Percentiles rank a stretch among this genome's conserved stretches.
Conservation (phyloP, 179 eudicot genomes). For the Sideroxylon spinosum region DNA sequence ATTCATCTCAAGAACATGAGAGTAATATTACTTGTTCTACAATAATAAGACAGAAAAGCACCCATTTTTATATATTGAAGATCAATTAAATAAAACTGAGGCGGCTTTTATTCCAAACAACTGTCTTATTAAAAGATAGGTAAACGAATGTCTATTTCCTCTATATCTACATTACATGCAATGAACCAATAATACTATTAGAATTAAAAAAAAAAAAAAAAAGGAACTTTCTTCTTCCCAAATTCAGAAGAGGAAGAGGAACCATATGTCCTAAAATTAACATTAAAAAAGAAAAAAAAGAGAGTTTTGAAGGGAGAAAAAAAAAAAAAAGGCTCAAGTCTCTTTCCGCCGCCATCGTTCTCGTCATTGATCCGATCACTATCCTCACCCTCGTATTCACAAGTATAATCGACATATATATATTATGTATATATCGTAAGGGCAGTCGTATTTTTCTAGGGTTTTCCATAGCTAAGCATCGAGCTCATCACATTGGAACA, state of each 20-base stretch:
- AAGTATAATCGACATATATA: neutral
- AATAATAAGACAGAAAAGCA: neutral
- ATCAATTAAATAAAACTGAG: neutral
- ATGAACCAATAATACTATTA: neutral
- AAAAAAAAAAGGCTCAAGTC: neutral
- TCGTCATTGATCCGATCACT: neutral
- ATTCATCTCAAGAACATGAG: neutral
- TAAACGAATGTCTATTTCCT: constrained; percentile 6
- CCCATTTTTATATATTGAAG: neutral
- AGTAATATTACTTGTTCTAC: neutral
- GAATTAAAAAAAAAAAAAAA: too few species aligned
- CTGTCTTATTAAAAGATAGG: constrained; percentile 11
- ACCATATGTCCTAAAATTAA: neutral
- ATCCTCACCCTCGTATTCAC: constrained; percentile 1
- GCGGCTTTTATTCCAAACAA: neutral
- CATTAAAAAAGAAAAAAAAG: neutral
- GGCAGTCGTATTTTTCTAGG: neutral
- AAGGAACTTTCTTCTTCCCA: neutral
- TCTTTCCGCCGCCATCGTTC: neutral
- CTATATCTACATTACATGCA: constrained; percentile 13
- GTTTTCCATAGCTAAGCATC: constrained; percentile 12
- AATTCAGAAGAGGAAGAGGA: constrained; percentile 7
- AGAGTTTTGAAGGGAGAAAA: too few species aligned
- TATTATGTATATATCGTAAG: neutral
- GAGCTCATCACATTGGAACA: constrained; percentile 42